phyloP scores from a whole-genome alignment of 371 early-diverging fungal genomes.

The Batkoa obscura region DNA sequence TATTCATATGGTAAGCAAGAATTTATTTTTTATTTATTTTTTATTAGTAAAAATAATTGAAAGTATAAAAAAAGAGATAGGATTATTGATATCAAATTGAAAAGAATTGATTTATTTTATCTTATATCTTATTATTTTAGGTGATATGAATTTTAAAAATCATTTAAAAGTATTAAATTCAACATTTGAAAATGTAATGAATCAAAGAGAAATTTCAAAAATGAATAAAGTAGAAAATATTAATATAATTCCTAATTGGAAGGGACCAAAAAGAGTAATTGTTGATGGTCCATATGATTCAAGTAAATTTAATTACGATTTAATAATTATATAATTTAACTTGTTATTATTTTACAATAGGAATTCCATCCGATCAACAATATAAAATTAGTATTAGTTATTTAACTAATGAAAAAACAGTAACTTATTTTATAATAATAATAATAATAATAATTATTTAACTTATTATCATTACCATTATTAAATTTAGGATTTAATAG shows the following conservation, averaged over 20 bases:
- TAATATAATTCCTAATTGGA: constrained; percentile 19
- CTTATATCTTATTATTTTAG: constrained; percentile 5
- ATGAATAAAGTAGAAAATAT: constrained; percentile 19
- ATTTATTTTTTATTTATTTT: not conserved
- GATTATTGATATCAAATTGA: too few species aligned
- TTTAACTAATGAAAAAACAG: constrained; percentile 54
- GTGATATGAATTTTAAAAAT: constrained; percentile 50
- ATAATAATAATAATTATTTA: not conserved
- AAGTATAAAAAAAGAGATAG: too few species aligned
- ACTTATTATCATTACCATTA: not conserved
- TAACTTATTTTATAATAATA: constrained; percentile 13
- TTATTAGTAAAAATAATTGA: not conserved
- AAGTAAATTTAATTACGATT: constrained; percentile 18
- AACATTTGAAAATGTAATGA: constrained; percentile 15
- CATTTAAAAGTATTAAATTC: constrained; percentile 47
- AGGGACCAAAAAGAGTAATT: constrained; percentile 19
- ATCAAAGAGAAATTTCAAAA: not conserved
- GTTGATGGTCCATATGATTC: constrained; percentile 57
- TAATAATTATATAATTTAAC: constrained; percentile 1
- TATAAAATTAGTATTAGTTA: constrained; percentile 51
- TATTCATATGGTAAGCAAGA: constrained; percentile 56
- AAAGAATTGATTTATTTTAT: too few species aligned
- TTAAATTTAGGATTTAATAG: constrained; percentile 40
- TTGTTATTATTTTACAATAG: constrained; percentile 14
- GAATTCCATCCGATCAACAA: constrained; percentile 62